Base-by-base conservation (phyloP, 2,329 filamentous ascomycete species). In the Ilyonectria mors-panacis region DNA sequence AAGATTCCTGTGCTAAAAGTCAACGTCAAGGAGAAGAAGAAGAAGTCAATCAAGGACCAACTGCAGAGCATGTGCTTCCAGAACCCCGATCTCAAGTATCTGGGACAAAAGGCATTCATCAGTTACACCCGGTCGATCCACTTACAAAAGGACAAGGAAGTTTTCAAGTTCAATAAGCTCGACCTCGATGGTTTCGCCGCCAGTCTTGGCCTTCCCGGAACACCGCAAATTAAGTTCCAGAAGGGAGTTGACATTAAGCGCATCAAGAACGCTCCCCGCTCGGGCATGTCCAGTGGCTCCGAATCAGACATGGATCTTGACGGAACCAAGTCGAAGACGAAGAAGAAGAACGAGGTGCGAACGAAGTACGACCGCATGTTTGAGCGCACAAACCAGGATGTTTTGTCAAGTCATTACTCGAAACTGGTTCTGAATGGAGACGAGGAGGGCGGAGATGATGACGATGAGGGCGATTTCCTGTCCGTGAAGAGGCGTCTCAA, bases 321-420 rank as follows among this genome's bases (percentile, higher is more conserved):
- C 50, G 83, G 78, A 13, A 78, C 78, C 37, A 86, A 87, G 75
- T 84, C 83, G 64, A 84, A 85, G 71, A 82, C 85, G 67, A 90
- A 88, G 79, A 90, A 91, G 81, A 91, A 93, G 82, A 85, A 87
- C 12, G 88, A 91, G 74, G 93, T 97, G 19, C 89, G 94, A 68
- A 99, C 97, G 35, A 98, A 97, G 81, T 97, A 97, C 79, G 94
- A 99, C 81, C 92, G 94, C 74, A 98, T 99, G 96, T 98, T 98
- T 81, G 95, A 98, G 84, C 88, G 96, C 67, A 93, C 92, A 74
- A 99, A 99, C 81, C 95, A 98, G 81, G 95, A 98, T 78, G 93
- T 99, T 35, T 83, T 99, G 70, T 95, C 95, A n/a, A 91, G 92
- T 63, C 96, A 99, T 82, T 98, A 98, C 84, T 89, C 90, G 66